Evolutionary conservation across 2,329 filamentous ascomycete species (phyloP).

Genomic region (Talaromyces atroroseus): DNA sequence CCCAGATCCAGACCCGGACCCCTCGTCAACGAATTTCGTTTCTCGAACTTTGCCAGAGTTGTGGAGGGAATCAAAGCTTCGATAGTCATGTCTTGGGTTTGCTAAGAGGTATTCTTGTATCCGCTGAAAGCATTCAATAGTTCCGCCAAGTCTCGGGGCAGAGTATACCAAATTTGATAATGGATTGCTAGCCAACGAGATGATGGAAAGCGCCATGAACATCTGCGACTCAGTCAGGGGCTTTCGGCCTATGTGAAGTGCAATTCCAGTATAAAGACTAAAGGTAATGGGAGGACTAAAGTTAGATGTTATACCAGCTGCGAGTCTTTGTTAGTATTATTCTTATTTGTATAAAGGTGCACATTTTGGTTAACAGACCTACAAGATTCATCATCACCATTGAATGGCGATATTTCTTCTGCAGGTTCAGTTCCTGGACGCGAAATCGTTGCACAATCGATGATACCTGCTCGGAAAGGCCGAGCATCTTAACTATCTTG

Average conservation of each 20-base stretch:
- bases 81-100: conserved; percentile 33
- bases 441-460: conserved; percentile 34
- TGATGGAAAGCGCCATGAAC: conserved; percentile 23
- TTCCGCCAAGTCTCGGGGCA: conserved; percentile 30
- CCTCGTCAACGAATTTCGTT: background rate
- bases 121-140: conserved; percentile 37
- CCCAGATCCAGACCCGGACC: no score
- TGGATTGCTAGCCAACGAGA: conserved; percentile 20
- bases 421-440: conserved; percentile 36
- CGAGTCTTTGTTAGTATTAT: background rate
- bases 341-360: background rate
- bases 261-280: conserved; percentile 18
- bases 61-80: conserved; percentile 8
- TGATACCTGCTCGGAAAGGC: conserved; percentile 38
- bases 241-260: conserved; percentile 9
- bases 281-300: conserved; percentile 32
- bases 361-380: conserved; percentile 18
- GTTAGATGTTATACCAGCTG: conserved; percentile 2
- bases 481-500: conserved; percentile 49
- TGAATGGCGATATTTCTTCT: conserved; percentile 36
- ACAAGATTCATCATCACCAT: conserved; percentile 38
- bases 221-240: conserved; percentile 23
- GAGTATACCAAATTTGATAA: conserved; percentile 19
- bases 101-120: conserved; percentile 43
- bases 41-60: background rate